These are phyloP conservation scores for Microbotryum silenes-acaulis DNA, from an alignment of 1,284 basidiomycete species.

Conservation along the genomic window DNA sequence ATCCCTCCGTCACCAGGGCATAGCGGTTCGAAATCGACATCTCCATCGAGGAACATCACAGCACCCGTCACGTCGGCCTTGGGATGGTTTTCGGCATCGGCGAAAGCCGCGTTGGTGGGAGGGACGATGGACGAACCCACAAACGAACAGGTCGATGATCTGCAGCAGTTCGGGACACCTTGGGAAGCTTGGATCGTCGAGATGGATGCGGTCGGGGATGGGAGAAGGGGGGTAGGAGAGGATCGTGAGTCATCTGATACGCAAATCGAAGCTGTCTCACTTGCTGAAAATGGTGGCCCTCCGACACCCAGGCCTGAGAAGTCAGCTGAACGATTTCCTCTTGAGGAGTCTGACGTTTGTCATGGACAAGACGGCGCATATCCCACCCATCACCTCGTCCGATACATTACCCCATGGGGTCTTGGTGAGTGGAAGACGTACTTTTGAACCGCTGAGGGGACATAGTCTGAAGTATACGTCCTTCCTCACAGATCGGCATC, in stretches of 20 bases:
- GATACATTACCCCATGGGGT: slow-evolving; percentile 18
- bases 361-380: slow-evolving; percentile 12
- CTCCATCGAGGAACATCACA: neutral
- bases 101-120: slow-evolving; percentile 6
- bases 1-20: neutral
- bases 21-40: neutral
- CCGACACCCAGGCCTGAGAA: slow-evolving; percentile 10
- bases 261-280: neutral
- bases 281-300: neutral
- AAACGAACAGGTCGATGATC: slow-evolving; percentile 11
- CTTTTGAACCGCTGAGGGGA: too few species aligned
- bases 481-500: too few species aligned
- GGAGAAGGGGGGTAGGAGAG: slow-evolving; percentile 2
- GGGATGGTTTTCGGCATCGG: slow-evolving; percentile 24
- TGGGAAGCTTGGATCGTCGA: slow-evolving; percentile 25
- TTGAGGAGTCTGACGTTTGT: slow-evolving; percentile 16
- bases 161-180: neutral
- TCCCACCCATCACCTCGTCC: slow-evolving; percentile 24
- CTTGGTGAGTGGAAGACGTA: slow-evolving; percentile 9
- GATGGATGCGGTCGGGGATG: slow-evolving; percentile 12
- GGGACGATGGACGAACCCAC: neutral
- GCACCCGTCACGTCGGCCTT: slow-evolving; percentile 15
- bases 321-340: slow-evolving; percentile 27
- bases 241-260: slow-evolving; percentile 13
- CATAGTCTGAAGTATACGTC: neutral